Evolutionary conservation across 805 yeast genomes (phyloP), one percentile per base, ranked within the genome.

Genomic region (Myxozyma mucilagina): DNA sequence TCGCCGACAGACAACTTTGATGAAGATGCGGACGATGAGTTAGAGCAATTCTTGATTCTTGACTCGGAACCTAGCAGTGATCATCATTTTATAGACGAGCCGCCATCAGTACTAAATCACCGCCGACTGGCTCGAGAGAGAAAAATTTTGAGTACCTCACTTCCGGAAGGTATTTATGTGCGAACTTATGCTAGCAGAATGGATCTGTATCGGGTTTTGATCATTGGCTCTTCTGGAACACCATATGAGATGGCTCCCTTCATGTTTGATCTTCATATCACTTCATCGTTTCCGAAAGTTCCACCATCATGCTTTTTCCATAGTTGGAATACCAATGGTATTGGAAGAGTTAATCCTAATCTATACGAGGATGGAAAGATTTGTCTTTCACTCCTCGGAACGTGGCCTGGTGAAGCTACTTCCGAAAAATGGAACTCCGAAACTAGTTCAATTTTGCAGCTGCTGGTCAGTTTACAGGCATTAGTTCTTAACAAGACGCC

Each of bases 261-360:
- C 38, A 36, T 64, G 61, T 58, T 64, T 36, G 67, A 64, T 42
- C 18, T 64, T n/a, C 57, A 57, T 16, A 51, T 64, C 31, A 36
- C 59, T 3, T 34, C 58, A 3, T 11, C 32, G 18, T 64, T 64
- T 35, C 67, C 67, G 5, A 35, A 29, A 13, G 60, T 38, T 5
- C 63, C 67, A 35, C 67, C 67, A 9, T 50, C 39, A 14, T 61
- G 66, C 24, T 62, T 45, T 34, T 64, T 64, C 42, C 63, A 64
- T 29, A 63, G 67, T 14, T 64, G 67, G 67, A 63, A 61, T 34
- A 64, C 67, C 14, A 64, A 64, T 39, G 67, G 67, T n/a, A 59
- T 63, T 14, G 67, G 67, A 13, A 51, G 67, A 2, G 66, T 64
- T 10, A 64, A 64, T 35, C 67, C 67, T 9, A 64, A 64, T 39